Conservation (phyloP, 1,284 basidiomycete species). For the Crepidotus sp. region DNA sequence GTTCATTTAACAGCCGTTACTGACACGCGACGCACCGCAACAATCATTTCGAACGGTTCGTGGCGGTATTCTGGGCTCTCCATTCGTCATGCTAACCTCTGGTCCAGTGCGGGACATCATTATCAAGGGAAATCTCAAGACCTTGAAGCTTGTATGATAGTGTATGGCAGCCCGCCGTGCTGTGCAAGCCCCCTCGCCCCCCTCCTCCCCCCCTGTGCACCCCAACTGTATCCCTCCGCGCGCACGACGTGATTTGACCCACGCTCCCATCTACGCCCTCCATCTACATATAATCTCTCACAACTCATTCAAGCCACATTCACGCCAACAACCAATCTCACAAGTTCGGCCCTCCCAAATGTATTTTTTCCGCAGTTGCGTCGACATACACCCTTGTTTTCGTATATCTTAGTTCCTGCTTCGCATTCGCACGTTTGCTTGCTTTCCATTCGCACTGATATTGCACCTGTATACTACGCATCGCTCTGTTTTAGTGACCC, state of each 20-base stretch:
- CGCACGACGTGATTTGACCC: too few relatives aligned
- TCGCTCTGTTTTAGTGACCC: constrained; percentile 5
- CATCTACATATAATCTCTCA: not conserved
- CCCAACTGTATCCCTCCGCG: not conserved
- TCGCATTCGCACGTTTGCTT: constrained; percentile 3
- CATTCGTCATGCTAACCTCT: constrained; percentile 5
- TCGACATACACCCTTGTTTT: constrained; percentile 13
- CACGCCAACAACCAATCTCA: too few relatives aligned
- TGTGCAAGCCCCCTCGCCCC: too few relatives aligned
- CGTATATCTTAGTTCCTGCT: constrained; percentile 10
- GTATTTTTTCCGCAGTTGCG: constrained; percentile 5
- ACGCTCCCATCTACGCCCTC: too few relatives aligned
- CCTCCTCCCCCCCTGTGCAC: not conserved
- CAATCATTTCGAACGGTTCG: constrained; percentile 49
- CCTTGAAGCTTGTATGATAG: constrained; percentile 43
- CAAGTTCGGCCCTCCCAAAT: constrained; percentile 4
- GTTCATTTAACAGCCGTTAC: constrained; percentile 76
- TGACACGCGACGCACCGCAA: constrained; percentile 50
- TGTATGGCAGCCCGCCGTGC: not conserved
- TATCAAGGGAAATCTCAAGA: constrained; percentile 48
- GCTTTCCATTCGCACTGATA: not conserved
- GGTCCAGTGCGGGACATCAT: constrained; percentile 51
- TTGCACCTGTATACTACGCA: constrained; percentile 10
- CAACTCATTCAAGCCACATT: not conserved
- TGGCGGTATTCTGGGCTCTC: constrained; percentile 1